Percentiles rank a stretch among this genome's conserved stretches.
These are phyloP conservation scores for Grammothele lineata DNA, from an alignment of 768 basidiomycete species.

Conservation along the genomic window DNA sequence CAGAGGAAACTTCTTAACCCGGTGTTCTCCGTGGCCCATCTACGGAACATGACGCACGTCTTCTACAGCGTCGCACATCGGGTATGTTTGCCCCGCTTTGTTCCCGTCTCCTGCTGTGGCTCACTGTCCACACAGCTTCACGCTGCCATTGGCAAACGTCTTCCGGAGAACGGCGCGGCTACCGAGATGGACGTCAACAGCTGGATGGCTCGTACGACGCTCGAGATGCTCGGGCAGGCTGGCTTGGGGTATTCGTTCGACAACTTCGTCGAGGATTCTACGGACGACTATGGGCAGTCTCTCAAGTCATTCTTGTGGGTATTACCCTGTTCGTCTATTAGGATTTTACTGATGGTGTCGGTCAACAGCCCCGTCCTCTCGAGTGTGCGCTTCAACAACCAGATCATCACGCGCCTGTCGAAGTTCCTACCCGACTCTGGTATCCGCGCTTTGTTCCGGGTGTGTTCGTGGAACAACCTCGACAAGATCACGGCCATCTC, in stretches of 20 bases:
- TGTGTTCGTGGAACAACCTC: slow-evolving; percentile 30
- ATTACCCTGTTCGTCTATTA: neutral
- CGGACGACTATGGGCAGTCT: slow-evolving; percentile 8
- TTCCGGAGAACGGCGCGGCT: neutral
- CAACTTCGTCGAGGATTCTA: slow-evolving; percentile 9
- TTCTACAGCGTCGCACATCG: too few relatives aligned
- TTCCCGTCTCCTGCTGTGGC: too few relatives aligned
- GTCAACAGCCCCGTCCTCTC: neutral
- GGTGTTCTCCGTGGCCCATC: too few relatives aligned
- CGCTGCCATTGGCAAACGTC: slow-evolving; percentile 13
- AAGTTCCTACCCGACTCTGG: slow-evolving; percentile 19
- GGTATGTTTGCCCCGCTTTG: too few relatives aligned
- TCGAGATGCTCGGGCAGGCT: too few relatives aligned
- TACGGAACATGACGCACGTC: too few relatives aligned
- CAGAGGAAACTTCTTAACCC: too few relatives aligned
- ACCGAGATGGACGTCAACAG: slow-evolving; percentile 13
- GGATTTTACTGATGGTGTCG: neutral
- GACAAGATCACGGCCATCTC: slow-evolving; percentile 30
- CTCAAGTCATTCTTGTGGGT: slow-evolving; percentile 11
- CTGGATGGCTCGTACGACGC: slow-evolving; percentile 11
- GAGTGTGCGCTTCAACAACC: neutral
- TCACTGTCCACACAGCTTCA: slow-evolving; percentile 10
- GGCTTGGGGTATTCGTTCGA: slow-evolving; percentile 16
- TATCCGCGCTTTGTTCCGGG: slow-evolving; percentile 28
- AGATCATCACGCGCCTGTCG: neutral